phyloP scores from a whole-genome alignment of 2,329 filamentous ascomycete genomes.

The Diaporthe caulivora region DNA sequence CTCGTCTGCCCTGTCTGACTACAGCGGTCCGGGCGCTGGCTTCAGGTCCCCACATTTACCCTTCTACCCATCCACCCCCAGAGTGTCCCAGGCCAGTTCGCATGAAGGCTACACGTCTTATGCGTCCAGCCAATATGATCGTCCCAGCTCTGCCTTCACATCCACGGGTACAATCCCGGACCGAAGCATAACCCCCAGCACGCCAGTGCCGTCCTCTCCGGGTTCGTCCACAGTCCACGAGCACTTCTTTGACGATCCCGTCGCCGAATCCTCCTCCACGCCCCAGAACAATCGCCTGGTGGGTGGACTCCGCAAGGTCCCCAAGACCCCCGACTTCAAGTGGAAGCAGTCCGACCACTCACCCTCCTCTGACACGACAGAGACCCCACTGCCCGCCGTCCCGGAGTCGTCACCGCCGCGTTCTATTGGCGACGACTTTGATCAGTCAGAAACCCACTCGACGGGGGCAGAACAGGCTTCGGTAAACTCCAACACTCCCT shows the following conservation, averaged over 20 bases:
- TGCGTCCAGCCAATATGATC: conserved; percentile 59
- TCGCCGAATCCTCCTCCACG: conserved; percentile 46
- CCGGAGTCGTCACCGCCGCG: conserved; percentile 48
- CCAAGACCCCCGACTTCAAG: conserved; percentile 58
- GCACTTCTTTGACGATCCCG: conserved; percentile 50
- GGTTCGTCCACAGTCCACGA: conserved; percentile 50
- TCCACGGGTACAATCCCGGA: conserved; percentile 56
- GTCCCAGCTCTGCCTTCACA: conserved; percentile 62
- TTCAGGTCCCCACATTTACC: conserved; percentile 59
- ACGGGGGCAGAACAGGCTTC: conserved; percentile 51
- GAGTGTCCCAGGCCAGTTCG: conserved; percentile 58
- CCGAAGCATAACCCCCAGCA: conserved; percentile 54
- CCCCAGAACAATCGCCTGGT: conserved; percentile 68
- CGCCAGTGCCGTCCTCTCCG: conserved; percentile 48
- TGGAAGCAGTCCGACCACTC: conserved; percentile 52
- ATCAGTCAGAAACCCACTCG: conserved; percentile 12
- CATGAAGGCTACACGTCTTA: conserved; percentile 63
- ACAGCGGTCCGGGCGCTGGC: conserved; percentile 43
- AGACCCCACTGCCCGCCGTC: conserved; percentile 49
- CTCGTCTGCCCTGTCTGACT: conserved; percentile 40
- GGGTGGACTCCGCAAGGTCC: conserved; percentile 67
- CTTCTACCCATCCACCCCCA: conserved; percentile 50
- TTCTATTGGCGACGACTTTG: conserved; percentile 42
- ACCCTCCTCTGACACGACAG: conserved; percentile 43
- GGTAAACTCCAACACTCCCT: conserved; percentile 53